These are phyloP conservation scores for Staphylotrichum tortipilum DNA, from an alignment of 495 filamentous ascomycete genomes.

Conservation along the genomic window DNA sequence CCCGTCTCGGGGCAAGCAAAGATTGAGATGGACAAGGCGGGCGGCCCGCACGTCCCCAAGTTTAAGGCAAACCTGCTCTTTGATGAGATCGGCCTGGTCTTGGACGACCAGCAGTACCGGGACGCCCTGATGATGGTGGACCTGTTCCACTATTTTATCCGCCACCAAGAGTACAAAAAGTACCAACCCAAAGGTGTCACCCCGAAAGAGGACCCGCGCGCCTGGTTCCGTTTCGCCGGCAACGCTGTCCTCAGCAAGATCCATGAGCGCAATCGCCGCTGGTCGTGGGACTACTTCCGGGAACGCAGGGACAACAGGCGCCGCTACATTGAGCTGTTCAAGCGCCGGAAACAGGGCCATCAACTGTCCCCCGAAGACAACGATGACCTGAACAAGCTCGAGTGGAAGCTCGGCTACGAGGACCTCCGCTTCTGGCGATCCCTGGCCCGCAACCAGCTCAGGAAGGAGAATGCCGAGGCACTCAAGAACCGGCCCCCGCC, in stretches of 20 bases:
- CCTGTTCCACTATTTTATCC: conserved; percentile 95
- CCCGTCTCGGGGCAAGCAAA: conserved; percentile 89
- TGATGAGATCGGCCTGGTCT: conserved; percentile 88
- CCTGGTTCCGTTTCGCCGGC: conserved; percentile 86
- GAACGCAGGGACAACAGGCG: conserved; percentile 85
- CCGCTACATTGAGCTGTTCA: conserved; percentile 88
- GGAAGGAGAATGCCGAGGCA: conserved; percentile 84
- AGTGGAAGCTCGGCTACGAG: conserved; percentile 86
- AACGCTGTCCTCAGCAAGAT: conserved; percentile 86
- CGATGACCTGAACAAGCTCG: conserved; percentile 64
- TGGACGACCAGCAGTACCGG: conserved; percentile 94
- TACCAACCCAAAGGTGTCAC: conserved; percentile 72
- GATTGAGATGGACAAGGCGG: conserved; percentile 87
- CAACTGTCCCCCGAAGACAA: conserved; percentile 58
- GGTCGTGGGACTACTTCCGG: conserved; percentile 91
- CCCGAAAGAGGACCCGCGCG: conserved; percentile 82
- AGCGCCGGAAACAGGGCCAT: conserved; percentile 77
- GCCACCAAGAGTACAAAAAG: conserved; percentile 95
- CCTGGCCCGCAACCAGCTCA: conserved; percentile 83
- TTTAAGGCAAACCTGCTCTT: conserved; percentile 87
- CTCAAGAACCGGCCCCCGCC: conserved; percentile 38
- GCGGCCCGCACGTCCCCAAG: conserved; percentile 67
- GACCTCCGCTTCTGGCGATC: conserved; percentile 96
- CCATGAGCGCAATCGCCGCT: conserved; percentile 78
- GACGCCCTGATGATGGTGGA: conserved; percentile 97